Base-by-base conservation (phyloP, 257 asterid species). In the Capsicum rhomboideum region DNA sequence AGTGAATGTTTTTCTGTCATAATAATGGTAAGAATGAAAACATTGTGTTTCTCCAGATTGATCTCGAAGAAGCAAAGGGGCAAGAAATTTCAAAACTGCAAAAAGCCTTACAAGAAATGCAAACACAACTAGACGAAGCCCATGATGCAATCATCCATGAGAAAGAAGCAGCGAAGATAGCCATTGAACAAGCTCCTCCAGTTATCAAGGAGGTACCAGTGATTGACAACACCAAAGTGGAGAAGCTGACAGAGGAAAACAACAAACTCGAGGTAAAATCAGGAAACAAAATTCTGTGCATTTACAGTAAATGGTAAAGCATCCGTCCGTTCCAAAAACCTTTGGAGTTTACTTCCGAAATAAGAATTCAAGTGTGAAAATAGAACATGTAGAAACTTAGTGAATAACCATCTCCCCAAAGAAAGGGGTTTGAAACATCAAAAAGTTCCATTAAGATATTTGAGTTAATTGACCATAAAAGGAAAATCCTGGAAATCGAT, bases 151-250 rank as follows among this genome's bases (percentile, higher is more conserved):
- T 95, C 34, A 87, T 92, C 82, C 93, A 78, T 67, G 99, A 93
- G 87, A 92, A 88, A 88, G 98, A 93, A 90, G 92, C 98, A 50
- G 98, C 98, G 84, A 92, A 91, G 87, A 86, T 87, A 87, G 97
- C 99, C 85, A 92, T 93, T 68, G 99, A 93, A 88, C 92, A 93
- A 88, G 98, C 97, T 80, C 97, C 99, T 82, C 99, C 97, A 49
- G 94, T 95, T 85, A 90, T 95, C 92, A 91, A 90, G 87, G 99
- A 95, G 91, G 97, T 93, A 44, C 94, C 99, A 14, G 90, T 93
- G 84, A 85, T 95, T 83, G 97, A 95, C 88, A 93, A 89, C 90
- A 89, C 92, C 84, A 92, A 90, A 88, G 92, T 93, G 89, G 98
- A 93, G 91, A 87, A 89, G 85, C 82, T 93, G 91, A 92, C 97